phyloP scores from a whole-genome alignment of 345 rosid species.

The Acer yangbiense region DNA sequence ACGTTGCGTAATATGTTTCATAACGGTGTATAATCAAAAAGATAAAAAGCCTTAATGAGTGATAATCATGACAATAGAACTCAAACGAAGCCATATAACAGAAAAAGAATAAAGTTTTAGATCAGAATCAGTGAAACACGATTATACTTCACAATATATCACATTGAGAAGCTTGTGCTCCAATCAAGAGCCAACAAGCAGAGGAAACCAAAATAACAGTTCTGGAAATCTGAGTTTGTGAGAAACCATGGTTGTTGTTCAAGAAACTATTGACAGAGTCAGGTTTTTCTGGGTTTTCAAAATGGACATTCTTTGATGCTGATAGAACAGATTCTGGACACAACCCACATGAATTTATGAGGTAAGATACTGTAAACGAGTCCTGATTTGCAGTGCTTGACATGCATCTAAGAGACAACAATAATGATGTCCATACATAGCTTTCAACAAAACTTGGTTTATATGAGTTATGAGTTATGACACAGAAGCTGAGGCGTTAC shows the following conservation, averaged over 20 bases:
- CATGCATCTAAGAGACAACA: constrained; percentile 14
- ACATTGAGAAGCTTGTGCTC: background rate
- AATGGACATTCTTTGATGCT: constrained; percentile 17
- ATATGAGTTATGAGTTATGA: too few species aligned
- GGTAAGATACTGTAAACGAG: constrained; percentile 39
- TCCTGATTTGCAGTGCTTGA: background rate
- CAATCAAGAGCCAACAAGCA: background rate
- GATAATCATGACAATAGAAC: background rate
- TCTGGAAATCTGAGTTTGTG: constrained; percentile 27
- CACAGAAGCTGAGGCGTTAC: background rate
- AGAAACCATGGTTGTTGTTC: constrained; percentile 32
- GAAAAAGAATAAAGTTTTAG: background rate
- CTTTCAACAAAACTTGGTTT: background rate
- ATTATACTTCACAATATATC: background rate
- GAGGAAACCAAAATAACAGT: background rate
- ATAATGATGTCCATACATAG: background rate
- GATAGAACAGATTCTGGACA: constrained; percentile 30
- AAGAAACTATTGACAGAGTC: constrained; percentile 25
- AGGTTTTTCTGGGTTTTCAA: constrained; percentile 20
- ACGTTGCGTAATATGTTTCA: too few species aligned
- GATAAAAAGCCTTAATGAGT: background rate
- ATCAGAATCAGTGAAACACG: background rate
- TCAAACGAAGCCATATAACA: background rate
- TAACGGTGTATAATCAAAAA: too few species aligned
- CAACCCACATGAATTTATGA: constrained; percentile 33